phyloP scores from a whole-genome alignment of 148 eudicot species.

The Fagopyrum homotropicum region DNA sequence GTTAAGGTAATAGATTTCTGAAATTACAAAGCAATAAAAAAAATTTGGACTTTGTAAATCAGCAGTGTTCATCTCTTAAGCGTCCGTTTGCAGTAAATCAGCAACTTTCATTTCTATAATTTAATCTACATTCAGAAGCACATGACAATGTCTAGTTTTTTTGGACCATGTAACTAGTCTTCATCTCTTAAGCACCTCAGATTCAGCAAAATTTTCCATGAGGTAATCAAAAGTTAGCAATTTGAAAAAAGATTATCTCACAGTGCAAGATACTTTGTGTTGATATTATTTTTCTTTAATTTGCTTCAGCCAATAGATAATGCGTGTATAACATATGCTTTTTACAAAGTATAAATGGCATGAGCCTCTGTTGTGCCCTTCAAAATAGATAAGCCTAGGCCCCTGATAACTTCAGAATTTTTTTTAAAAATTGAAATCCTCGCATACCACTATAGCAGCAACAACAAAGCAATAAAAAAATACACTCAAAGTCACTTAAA shows the following conservation, averaged over 20 bases:
- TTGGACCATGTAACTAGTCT: no score
- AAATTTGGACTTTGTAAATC: no score
- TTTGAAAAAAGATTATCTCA: neutral
- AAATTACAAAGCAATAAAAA: no score
- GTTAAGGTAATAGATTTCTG: no score
- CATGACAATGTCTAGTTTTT: neutral
- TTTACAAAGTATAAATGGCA: neutral
- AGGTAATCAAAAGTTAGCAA: neutral
- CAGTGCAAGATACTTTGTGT: neutral
- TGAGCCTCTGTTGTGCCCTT: slow-evolving; percentile 60
- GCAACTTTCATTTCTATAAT: neutral
- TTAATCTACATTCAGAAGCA: neutral
- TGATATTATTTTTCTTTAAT: no score
- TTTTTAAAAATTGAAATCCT: slow-evolving; percentile 59
- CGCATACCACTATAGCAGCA: no score
- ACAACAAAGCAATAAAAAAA: no score
- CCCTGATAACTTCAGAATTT: slow-evolving; percentile 56
- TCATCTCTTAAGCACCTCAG: no score
- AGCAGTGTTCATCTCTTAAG: no score
- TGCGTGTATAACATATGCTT: neutral
- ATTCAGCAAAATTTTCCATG: neutral
- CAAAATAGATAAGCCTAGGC: slow-evolving; percentile 62
- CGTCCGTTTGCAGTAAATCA: no score
- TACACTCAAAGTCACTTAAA: no score
- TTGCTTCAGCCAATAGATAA: neutral